Base-by-base conservation (phyloP, 352 stramenopile genomes). In the Globisporangium irregulare region DNA sequence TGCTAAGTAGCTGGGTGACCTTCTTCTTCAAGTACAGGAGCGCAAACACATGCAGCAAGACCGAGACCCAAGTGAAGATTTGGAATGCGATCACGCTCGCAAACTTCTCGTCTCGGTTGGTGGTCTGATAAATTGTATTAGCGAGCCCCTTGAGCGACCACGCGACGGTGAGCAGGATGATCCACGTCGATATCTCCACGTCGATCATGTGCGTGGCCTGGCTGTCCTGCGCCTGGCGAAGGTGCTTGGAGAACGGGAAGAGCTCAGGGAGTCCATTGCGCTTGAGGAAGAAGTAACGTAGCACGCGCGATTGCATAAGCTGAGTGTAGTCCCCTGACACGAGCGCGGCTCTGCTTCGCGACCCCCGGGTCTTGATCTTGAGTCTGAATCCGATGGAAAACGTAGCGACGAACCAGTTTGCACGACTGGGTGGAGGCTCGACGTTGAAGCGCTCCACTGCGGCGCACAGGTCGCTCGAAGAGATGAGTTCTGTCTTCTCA, bases 171-270 rank as follows among this genome's bases (percentile, higher is more conserved):
- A 91, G 64, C 8, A 91, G 66, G 7, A 91, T 46, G 5, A 89
- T 48, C 82, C 80, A 94, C 71, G 81, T 89, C 8, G 78, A 84
- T 20, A 88, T 76, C 32, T 91, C 68, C 3, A 94, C 82, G 18
- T 94, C 82, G 43, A 94, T 89, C 76, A 94, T 86, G 66, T 94
- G 78, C 18, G 76, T 87, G 62, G 92, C 89, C 66, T 94, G 82
- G 68, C 84, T 90, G 18, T 88, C 81, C 71, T 92, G 82, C 2
- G 81, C 83, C 9, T 87, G 79, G 58, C 79, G 77, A 8, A 93
- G 53, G 67, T 92, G 92, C 66, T 93, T 92, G 65, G 78, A 79
- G 66, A 90, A 93, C 8, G 86, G 80, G 32, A 84, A 84, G 8
- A 87, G 72, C 59, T 86, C 72, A 0, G 81, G 81, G 0, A 89